Conservation (phyloP, 2,329 filamentous ascomycete species). For the Stachybotrys elegans region DNA sequence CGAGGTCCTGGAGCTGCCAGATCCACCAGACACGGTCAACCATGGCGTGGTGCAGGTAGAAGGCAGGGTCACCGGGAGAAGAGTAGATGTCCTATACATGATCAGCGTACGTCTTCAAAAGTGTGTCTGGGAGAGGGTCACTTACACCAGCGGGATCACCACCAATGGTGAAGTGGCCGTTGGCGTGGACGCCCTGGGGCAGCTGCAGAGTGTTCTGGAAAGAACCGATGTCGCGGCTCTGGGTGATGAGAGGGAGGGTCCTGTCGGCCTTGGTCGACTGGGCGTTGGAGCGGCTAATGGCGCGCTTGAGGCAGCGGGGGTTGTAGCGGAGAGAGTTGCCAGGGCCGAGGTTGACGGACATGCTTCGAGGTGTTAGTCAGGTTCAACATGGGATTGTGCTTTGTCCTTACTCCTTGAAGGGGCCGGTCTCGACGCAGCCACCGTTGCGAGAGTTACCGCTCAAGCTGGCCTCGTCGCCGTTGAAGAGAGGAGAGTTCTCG, state of each 20-base stretch:
- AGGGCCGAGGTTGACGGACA: constrained; percentile 27
- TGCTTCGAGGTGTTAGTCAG: constrained; percentile 37
- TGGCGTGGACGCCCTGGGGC: constrained; percentile 27
- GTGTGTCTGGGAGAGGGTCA: not conserved
- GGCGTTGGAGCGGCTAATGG: constrained; percentile 17
- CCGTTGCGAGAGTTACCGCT: constrained; percentile 32
- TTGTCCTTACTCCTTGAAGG: constrained; percentile 7
- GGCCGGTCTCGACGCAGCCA: constrained; percentile 14
- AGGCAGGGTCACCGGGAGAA: constrained; percentile 31
- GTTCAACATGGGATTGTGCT: constrained; percentile 14
- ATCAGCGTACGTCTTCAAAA: not conserved
- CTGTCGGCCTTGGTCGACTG: constrained; percentile 17
- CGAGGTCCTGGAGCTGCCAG: constrained; percentile 22
- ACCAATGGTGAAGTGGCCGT: constrained; percentile 32
- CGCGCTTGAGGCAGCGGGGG: constrained; percentile 26
- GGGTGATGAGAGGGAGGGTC: constrained; percentile 31
- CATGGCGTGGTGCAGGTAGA: constrained; percentile 27
- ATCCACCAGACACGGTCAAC: constrained; percentile 23
- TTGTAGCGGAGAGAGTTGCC: constrained; percentile 28
- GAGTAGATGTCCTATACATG: constrained; percentile 27
- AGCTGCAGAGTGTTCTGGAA: constrained; percentile 32
- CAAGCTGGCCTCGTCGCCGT: constrained; percentile 41
- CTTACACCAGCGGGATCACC: constrained; percentile 32
- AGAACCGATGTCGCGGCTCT: constrained; percentile 26
- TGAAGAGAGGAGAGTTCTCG: constrained; percentile 43